Percentiles rank a stretch among this genome's conserved stretches.
phyloP scores from a whole-genome alignment of 2,329 filamentous ascomycete genomes.

The Penicillium sp. region DNA sequence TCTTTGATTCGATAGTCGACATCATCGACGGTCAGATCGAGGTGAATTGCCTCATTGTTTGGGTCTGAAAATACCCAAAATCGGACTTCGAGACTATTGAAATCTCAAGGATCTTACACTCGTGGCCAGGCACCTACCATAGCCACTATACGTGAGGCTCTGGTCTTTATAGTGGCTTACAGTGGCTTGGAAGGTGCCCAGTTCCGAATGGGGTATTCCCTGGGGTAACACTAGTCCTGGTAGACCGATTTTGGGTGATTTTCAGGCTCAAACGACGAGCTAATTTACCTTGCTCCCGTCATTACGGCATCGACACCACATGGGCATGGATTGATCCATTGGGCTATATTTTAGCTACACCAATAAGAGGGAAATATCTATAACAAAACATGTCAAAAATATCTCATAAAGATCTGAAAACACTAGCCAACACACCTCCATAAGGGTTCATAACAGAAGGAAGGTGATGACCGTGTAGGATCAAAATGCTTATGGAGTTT shows the following conservation, averaged over 20 bases:
- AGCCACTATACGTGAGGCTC: background rate
- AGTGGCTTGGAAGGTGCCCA: background rate
- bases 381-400: too few species aligned
- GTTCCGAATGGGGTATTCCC: background rate
- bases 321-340: too few species aligned
- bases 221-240: background rate
- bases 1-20: background rate
- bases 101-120: background rate
- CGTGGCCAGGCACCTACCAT: background rate
- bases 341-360: too few species aligned
- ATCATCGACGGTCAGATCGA: background rate
- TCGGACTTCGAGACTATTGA: background rate
- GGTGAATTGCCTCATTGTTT: slow-evolving; percentile 6
- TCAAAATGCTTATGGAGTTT: too few species aligned
- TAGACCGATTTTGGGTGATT: slow-evolving; percentile 10
- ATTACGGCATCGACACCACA: too few species aligned
- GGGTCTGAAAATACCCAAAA: slow-evolving; percentile 11
- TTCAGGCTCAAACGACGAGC: slow-evolving; percentile 9
- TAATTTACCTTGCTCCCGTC: background rate
- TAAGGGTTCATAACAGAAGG: too few species aligned
- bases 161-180: background rate
- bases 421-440: too few species aligned
- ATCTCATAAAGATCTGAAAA: too few species aligned
- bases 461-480: too few species aligned
- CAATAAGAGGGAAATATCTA: too few species aligned